Conservation (phyloP, 306 rosid genomes). For the barrel medic (Medicago truncatula) region MtrunA17r5.0-ANR NC_053049.1:28480001-28480500, state of each 20-base stretch:
- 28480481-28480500: no score
- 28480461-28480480: no score
- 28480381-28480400: no score
- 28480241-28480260: neutral
- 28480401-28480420: no score
- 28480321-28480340: no score
- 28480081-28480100: slow-evolving; percentile 15
- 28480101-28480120: neutral
- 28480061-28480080: neutral
- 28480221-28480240: slow-evolving; percentile 22
- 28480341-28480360: no score
- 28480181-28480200: slow-evolving; percentile 23
- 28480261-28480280: neutral
- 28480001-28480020: slow-evolving; percentile 13
- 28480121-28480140: slow-evolving; percentile 34
- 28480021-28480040: neutral
- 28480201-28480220: slow-evolving; percentile 16
- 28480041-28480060: neutral
- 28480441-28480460: no score
- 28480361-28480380: no score
- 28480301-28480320: no score
- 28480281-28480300: no score
- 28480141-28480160: slow-evolving; percentile 18
- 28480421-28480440: no score
- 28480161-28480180: slow-evolving; percentile 5